Base-by-base conservation (phyloP, 78 protist genomes). In the Cavenderia fasciculata region DNA sequence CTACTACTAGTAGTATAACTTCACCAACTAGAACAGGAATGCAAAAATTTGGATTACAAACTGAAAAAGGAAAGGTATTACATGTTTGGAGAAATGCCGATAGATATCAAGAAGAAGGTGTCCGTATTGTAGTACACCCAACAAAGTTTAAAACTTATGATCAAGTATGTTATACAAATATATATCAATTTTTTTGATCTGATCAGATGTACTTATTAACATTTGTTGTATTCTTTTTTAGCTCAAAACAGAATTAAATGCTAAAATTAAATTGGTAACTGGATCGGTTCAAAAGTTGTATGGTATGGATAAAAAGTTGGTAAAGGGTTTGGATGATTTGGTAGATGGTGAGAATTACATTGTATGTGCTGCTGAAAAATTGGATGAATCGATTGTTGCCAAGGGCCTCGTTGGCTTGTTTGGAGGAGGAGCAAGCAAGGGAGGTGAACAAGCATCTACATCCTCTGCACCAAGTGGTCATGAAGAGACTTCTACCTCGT, bases 311-410 rank as follows among this genome's bases (percentile, higher is more conserved):
- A 74, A 74, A 51, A 86, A 86, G 59, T 41, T 56, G 61, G 31
- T 77, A n/a, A 77, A 77, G 12, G 54, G 46, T 43, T 31, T 77
- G 21, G 86, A 77, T 10, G 86, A 63, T 23, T 34, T 59, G 21
- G 86, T 59, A 36, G 86, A 77, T 54, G 59, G 41, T n/a, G 74
- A 62, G 25, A 73, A 74, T 52, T 86, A 86, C 52, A 72, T 86
- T 41, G 70, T 82, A 29, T 86, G 92, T 66, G 92, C 85, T 36
- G 92, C 85, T n/a, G 92, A 86, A 11, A 73, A 73, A 21, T 71
- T 86, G 27, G 72, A 72, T 74, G 78, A 59, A 23, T 65, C 19
- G 4, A 56, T 62, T 11, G 51, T 52, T 25, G 68, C 86, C 43
- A 76, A 62, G 41, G 86, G 86, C 16, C 10, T 76, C 7, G n/a